Evolutionary conservation across 345 rosid species (phyloP), one percentile per base, ranked within the genome.

Genomic region (Hibiscus tridactylites): DNA sequence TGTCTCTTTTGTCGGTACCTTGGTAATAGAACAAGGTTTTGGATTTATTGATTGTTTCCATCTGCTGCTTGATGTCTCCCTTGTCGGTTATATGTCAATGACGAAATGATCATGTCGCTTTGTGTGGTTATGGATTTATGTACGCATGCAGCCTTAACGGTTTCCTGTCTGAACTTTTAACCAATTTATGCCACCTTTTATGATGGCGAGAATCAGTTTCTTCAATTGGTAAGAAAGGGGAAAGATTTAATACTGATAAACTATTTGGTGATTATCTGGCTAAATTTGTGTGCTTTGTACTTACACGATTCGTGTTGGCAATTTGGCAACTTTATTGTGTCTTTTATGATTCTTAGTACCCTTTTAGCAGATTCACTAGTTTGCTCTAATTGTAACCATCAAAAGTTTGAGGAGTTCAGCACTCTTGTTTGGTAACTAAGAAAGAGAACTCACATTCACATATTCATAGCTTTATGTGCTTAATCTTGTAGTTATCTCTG

Each of bases 401-500:
- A 67, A 67, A 47, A 15, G 39, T 67, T 67, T 15, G 71, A 67
- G 52, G 70, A 47, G 59, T 4, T 50, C 44, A 16, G 12, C 59
- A 49, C 70, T 28, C 13, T 29, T 13, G 42, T 10, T 49, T 66
- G 37, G 9, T 66, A 8, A 66, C 5, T 3, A 26, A 26, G 21
- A 47, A 21, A 65, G 56, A 24, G 37, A 66, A 6, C 19, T 66
- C 7, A 35, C 3, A 13, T 46, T 24, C 21, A 13, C 37, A 65
- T 46, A 13, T 65, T 21, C 69, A 66, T 66, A 66, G 6, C 33
- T 65, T 10, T 65, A 65, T 13, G 13, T 24, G 65, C 60, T 59
- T 76, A 24, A 46, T 81, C 63, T 73, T 84, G 77, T 39, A 84
- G 89, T 80, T 74, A 53, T 81, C 19, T 44, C 82, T 31, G 73